phyloP scores from a whole-genome alignment of 2,329 filamentous ascomycete species.

The Beauveria brongniartii region DNA sequence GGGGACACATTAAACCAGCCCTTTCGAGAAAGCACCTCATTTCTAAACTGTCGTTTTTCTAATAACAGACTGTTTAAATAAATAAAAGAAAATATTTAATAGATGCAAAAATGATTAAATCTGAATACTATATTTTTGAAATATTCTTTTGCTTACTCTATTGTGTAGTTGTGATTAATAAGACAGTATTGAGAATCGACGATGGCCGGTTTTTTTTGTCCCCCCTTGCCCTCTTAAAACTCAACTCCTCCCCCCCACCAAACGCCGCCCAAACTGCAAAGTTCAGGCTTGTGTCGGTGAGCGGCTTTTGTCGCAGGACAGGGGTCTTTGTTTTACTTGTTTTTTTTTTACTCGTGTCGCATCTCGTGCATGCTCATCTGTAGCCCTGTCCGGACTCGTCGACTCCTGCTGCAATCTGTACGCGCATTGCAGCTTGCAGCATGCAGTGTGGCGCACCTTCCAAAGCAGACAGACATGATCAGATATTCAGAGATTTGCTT shows the following conservation, averaged over 20 bases:
- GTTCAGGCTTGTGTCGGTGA: not conserved
- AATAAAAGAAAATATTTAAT: no score
- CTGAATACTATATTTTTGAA: no score
- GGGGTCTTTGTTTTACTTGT: no score
- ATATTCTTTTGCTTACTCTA: no score
- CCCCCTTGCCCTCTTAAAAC: not conserved
- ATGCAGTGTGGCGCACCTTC: not conserved
- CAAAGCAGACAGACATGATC: not conserved
- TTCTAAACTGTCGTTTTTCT: no score
- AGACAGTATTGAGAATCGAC: no score
- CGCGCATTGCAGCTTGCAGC: not conserved
- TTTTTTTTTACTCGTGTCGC: not conserved
- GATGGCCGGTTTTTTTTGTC: no score
- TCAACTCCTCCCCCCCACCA: not conserved
- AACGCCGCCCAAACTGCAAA: not conserved
- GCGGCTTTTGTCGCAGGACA: not conserved
- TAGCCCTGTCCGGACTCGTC: conserved; percentile 1
- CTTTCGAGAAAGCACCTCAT: no score
- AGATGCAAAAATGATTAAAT: no score
- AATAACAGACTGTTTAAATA: no score
- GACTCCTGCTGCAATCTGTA: not conserved
- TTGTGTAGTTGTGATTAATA: no score
- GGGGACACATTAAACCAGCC: no score
- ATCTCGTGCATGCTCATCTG: conserved; percentile 4
- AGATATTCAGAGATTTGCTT: not conserved